These are phyloP conservation scores for Akanthomyces lecanii DNA, from an alignment of 2,329 filamentous ascomycete genomes.

Conservation along the genomic window DNA sequence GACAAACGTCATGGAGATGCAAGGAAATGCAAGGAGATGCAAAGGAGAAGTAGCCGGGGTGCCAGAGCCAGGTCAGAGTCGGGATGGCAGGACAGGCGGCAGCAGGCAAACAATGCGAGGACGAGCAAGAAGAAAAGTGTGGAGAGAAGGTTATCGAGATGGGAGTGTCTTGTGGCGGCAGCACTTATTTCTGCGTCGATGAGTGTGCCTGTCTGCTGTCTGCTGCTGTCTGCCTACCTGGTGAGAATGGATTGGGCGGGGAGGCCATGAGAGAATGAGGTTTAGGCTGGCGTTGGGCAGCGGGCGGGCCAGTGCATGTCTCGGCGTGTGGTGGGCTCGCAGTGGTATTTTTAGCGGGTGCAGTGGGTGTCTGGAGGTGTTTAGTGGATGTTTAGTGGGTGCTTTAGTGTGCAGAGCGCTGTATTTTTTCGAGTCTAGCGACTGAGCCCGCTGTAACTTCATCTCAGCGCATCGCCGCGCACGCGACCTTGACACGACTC, in stretches of 20 bases:
- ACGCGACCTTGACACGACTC: constrained; percentile 16
- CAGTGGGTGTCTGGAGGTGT: too few relatives aligned
- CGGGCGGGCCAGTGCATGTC: background rate
- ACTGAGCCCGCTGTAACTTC: background rate
- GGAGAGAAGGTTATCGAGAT: constrained; percentile 8
- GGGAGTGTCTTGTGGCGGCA: background rate
- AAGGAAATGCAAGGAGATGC: background rate
- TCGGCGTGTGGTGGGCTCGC: background rate
- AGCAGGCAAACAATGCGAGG: background rate
- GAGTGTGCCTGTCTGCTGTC: background rate
- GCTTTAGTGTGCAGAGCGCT: background rate
- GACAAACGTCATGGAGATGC: constrained; percentile 3
- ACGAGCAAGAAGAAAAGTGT: background rate
- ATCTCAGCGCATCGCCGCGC: background rate
- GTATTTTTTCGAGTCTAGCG: background rate
- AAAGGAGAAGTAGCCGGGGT: constrained; percentile 11
- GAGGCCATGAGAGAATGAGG: constrained; percentile 1
- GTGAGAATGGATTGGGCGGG: constrained; percentile 8
- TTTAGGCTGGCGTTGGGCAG: constrained; percentile 2
- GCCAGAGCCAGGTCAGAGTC: background rate
- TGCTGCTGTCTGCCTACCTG: background rate
- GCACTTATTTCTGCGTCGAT: background rate
- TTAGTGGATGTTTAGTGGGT: too few relatives aligned
- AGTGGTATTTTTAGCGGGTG: background rate
- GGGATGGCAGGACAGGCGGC: background rate